Base-by-base conservation (phyloP, 371 early-diverging fungal species). In the Lichtheimia corymbifera region DNA sequence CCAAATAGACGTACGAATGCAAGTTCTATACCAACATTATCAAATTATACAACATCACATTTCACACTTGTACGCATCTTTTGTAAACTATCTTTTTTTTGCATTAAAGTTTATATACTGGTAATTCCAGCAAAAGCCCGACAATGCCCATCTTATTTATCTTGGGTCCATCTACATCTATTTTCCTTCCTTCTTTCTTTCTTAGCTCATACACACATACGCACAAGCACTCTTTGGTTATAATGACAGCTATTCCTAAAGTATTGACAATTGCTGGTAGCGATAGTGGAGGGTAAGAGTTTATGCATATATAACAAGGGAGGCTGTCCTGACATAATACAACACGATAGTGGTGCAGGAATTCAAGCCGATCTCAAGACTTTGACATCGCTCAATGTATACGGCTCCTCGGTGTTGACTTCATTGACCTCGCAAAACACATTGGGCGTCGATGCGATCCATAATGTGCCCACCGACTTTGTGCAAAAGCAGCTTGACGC, bases 291-390 rank as follows among this genome's bases (percentile, higher is more conserved):
- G 64, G 64, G 64, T 58, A 64, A 41, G 40, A 28, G 5, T 25
- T 24, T 15, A 41, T 27, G 12, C 25, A 54, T 17, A 7, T 35
- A 45, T 42, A 22, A 18, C 53, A 14, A 52, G 15, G 20, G 9
- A 18, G 5, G 14, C 25, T 7, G 17, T 35, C 17, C 13, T 35
- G 35, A 35, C 28, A 28, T 35, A 35, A 35, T 35, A 35, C 2
- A 7, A 7, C 35, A 24, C 25, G 41, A 13, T 61, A 87, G 89
- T 35, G 90, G 90, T 5, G 90, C 90, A 30, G 90, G 90, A 47
- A 91, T 94, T 66, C 94, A 94, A 72, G 94, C 94, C 35, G 93
- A 93, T 73, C 84, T 94, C 64, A 94, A 94, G 73, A 92, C 94
- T 5, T 83, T 92, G 64, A 89, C 89, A 30, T 81, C 91, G 5